A percentile compares a stretch with the other conserved stretches of the same genome.
These are phyloP conservation scores for Plantago major DNA, from an alignment of 257 asterid species.

Conservation along the genomic window DNA sequence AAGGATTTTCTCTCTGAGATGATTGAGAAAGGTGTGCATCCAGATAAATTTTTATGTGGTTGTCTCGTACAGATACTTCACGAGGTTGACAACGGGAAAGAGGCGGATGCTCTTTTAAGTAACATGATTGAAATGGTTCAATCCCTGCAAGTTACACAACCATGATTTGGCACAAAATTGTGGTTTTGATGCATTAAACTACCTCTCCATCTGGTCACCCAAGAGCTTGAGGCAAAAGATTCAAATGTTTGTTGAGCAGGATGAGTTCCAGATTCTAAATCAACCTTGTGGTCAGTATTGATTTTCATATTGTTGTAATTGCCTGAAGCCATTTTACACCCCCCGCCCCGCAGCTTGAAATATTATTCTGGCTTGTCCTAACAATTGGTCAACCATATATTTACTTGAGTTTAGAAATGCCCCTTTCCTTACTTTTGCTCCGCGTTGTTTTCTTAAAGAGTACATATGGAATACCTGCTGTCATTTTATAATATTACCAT, in stretches of 20 bases:
- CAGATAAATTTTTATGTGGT: conserved; percentile 68
- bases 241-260: conserved; percentile 8
- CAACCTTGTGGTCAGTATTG: too few relatives aligned
- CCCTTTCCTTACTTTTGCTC: too few relatives aligned
- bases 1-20: conserved; percentile 63
- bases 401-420: too few relatives aligned
- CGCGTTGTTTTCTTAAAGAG: too few relatives aligned
- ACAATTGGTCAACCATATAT: too few relatives aligned
- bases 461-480: too few relatives aligned
- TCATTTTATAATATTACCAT: too few relatives aligned
- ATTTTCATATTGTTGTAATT: too few relatives aligned
- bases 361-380: too few relatives aligned
- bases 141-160: conserved; percentile 24
- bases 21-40: conserved; percentile 63
- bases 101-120: conserved; percentile 53
- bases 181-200: conserved; percentile 20
- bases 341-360: too few relatives aligned
- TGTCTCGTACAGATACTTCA: conserved; percentile 64
- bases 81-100: conserved; percentile 56
- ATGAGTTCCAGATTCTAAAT: too few relatives aligned
- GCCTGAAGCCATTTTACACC: too few relatives aligned
- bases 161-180: conserved; percentile 22
- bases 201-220: conserved; percentile 17
- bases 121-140: conserved; percentile 59
- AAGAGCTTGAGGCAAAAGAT: conserved; percentile 10